These are phyloP conservation scores for Phaeoacremonium minimum DNA, from an alignment of 2,329 filamentous ascomycete species.

Conservation along the genomic window DNA sequence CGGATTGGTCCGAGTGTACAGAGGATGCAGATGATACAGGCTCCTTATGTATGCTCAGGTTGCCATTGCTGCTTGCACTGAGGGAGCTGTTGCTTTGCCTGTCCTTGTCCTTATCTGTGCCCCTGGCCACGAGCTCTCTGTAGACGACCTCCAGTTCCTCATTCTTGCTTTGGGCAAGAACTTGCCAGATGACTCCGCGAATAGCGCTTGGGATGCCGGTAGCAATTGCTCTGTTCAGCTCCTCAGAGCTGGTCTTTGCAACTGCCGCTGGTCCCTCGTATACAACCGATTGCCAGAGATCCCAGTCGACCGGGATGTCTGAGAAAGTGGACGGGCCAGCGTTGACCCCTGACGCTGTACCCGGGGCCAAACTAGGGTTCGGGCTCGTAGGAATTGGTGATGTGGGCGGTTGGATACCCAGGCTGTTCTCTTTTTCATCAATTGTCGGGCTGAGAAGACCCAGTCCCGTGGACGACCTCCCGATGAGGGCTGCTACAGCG, in stretches of 20 bases:
- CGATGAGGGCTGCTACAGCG: constrained; percentile 19
- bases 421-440: constrained; percentile 19
- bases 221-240: constrained; percentile 86
- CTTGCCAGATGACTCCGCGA: constrained; percentile 98
- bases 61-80: constrained; percentile 49
- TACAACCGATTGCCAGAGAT: constrained; percentile 93
- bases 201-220: constrained; percentile 93
- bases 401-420: constrained; percentile 21
- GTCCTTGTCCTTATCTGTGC: constrained; percentile 75
- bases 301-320: constrained; percentile 90
- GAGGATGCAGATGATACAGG: constrained; percentile 80
- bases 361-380: constrained; percentile 71
- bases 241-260: constrained; percentile 80
- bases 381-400: constrained; percentile 59
- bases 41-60: constrained; percentile 59
- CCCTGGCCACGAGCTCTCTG: constrained; percentile 71
- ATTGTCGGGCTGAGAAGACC: constrained; percentile 7
- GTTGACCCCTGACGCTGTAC: constrained; percentile 78
- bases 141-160: constrained; percentile 87
- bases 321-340: constrained; percentile 67
- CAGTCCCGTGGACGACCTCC: constrained; percentile 11
- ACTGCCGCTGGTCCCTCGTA: constrained; percentile 90
- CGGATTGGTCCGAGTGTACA: constrained; percentile 72
- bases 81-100: constrained; percentile 49
- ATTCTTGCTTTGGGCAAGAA: constrained; percentile 91